A percentile compares a stretch with the other conserved stretches of the same genome.
These are phyloP conservation scores for Alternaria arbusti DNA, from an alignment of 2,329 filamentous ascomycete species.

Conservation along the genomic window DNA sequence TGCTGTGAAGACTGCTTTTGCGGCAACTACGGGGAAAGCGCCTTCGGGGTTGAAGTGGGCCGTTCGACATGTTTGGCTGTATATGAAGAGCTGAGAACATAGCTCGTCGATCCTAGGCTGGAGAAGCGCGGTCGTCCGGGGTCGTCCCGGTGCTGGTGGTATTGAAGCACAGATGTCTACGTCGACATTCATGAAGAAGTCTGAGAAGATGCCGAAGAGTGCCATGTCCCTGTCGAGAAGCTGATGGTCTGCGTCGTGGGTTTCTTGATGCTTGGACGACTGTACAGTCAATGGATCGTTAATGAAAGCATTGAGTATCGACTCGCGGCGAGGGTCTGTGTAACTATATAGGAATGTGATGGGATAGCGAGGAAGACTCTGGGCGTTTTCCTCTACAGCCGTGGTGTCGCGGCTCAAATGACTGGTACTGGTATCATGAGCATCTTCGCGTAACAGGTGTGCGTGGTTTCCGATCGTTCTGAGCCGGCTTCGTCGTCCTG, in stretches of 20 bases:
- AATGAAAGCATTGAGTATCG: slow-evolving; percentile 11
- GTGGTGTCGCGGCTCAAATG: background rate
- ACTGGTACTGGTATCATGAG: background rate
- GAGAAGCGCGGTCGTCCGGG: background rate
- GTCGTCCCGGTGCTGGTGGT: background rate
- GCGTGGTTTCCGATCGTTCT: background rate
- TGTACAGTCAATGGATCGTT: slow-evolving; percentile 1
- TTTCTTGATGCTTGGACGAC: background rate
- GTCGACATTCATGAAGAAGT: background rate
- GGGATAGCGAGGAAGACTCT: background rate
- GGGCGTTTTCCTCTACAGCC: background rate
- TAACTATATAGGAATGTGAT: slow-evolving; percentile 18
- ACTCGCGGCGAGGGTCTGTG: slow-evolving; percentile 15
- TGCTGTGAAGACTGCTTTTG: slow-evolving; percentile 13
- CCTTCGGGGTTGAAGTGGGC: background rate
- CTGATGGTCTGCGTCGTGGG: background rate
- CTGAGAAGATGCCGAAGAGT: slow-evolving; percentile 8
- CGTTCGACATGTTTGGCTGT: background rate
- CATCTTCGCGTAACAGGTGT: background rate
- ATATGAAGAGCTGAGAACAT: background rate
- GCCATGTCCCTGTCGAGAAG: background rate
- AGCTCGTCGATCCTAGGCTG: background rate
- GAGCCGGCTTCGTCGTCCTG: background rate
- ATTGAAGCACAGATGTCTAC: background rate
- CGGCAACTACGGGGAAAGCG: background rate